Conservation (phyloP, 2,329 filamentous ascomycete genomes). For the Onygenales sp. region DNA sequence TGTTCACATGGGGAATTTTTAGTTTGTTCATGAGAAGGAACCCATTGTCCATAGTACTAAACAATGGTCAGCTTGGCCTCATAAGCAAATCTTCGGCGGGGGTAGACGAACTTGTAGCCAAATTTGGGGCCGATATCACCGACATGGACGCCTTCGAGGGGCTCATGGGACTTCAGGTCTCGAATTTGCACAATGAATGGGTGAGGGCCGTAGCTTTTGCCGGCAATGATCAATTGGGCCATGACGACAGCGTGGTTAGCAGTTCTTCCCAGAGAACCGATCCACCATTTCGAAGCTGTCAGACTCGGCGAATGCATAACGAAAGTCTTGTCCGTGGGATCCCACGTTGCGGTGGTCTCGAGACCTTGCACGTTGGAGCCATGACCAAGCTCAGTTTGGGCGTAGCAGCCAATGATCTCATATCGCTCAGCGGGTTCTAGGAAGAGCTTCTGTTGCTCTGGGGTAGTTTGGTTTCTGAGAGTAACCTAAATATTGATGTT, state of each 20-base stretch:
- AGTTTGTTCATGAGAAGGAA: conserved; percentile 69
- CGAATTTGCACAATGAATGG: conserved; percentile 70
- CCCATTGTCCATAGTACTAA: conserved; percentile 67
- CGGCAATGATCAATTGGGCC: conserved; percentile 62
- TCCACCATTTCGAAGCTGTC: conserved; percentile 78
- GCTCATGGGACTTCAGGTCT: conserved; percentile 59
- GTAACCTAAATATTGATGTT: conserved; percentile 44
- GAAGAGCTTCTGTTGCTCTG: conserved; percentile 65
- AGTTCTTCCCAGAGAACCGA: conserved; percentile 64
- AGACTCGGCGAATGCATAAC: conserved; percentile 63
- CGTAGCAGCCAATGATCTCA: conserved; percentile 68
- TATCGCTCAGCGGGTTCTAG: conserved; percentile 59
- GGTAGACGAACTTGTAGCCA: conserved; percentile 49
- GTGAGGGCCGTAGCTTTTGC: conserved; percentile 63
- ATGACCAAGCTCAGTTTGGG: conserved; percentile 71
- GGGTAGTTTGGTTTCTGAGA: conserved; percentile 59
- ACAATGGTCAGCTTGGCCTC: conserved; percentile 4
- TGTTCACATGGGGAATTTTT: conserved; percentile 64
- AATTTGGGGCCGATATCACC: conserved; percentile 77
- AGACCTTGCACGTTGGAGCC: conserved; percentile 67
- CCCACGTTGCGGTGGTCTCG: conserved; percentile 66
- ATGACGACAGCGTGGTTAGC: conserved; percentile 73
- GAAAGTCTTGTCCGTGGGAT: conserved; percentile 63
- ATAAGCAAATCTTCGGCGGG: too few relatives aligned
- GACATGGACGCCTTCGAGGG: conserved; percentile 60